Evolutionary conservation across 441 rosid species (phyloP).

Genomic region (Erodium texanum): DNA sequence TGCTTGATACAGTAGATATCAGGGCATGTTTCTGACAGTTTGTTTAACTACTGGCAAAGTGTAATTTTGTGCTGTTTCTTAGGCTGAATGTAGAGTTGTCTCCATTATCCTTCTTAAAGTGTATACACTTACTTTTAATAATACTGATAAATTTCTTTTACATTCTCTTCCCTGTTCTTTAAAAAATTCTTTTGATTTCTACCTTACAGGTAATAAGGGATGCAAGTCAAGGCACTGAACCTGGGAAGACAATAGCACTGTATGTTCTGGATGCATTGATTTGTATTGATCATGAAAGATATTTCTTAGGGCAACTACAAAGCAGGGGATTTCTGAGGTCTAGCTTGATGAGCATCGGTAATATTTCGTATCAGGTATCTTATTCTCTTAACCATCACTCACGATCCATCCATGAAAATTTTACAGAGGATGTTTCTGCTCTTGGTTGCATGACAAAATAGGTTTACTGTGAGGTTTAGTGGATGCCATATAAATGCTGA

Average conservation of each 20-base stretch:
- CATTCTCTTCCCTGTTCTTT: background rate
- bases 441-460: background rate
- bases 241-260: conserved; percentile 88
- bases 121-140: background rate
- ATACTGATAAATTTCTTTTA: background rate
- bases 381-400: conserved; percentile 7
- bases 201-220: conserved; percentile 70
- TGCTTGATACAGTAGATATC: background rate
- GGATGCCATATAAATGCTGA: background rate
- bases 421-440: background rate
- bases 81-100: background rate
- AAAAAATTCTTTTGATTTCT: background rate
- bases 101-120: background rate
- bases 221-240: conserved; percentile 83
- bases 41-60: background rate
- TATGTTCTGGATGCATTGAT: conserved; percentile 83
- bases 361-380: conserved; percentile 56
- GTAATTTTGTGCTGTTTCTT: background rate
- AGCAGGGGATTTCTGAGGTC: conserved; percentile 86
- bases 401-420: background rate
- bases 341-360: conserved; percentile 67
- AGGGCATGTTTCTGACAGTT: background rate
- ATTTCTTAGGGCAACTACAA: conserved; percentile 84
- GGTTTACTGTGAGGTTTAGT: background rate
- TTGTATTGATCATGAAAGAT: conserved; percentile 79